Conservation (phyloP, 257 asterid genomes). For the Nicotiana undulata region DNA sequence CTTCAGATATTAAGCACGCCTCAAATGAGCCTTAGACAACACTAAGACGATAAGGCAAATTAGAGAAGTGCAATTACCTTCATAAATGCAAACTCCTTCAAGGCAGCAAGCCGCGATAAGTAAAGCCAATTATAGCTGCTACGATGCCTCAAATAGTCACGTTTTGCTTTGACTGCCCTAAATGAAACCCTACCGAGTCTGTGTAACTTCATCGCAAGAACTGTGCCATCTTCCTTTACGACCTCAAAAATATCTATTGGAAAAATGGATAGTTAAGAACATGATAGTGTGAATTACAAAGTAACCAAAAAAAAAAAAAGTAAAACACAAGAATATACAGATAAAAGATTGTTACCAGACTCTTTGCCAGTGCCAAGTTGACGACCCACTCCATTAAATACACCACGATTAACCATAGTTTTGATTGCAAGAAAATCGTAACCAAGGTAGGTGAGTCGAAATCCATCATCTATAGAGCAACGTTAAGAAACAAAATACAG, state of each 20-base stretch:
- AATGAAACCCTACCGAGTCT: conserved; percentile 93
- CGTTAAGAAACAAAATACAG: neutral
- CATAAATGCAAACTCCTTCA: conserved; percentile 96
- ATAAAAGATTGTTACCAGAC: conserved; percentile 52
- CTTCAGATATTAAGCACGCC: too few species aligned
- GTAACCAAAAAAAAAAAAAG: neutral
- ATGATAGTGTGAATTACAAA: neutral
- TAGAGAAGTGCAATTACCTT: conserved; percentile 41
- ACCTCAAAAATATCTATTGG: conserved; percentile 87
- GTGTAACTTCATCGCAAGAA: conserved; percentile 94
- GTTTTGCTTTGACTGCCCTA: conserved; percentile 94
- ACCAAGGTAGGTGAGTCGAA: conserved; percentile 92
- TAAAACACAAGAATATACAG: conserved; percentile 1
- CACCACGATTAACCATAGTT: conserved; percentile 91
- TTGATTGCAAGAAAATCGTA: conserved; percentile 96
- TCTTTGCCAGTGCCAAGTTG: conserved; percentile 96
- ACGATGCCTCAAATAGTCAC: conserved; percentile 97
- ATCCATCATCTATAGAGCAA: conserved; percentile 76
- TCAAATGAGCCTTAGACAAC: too few species aligned
- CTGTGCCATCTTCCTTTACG: conserved; percentile 85
- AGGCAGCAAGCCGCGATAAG: conserved; percentile 96
- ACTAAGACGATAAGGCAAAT: neutral
- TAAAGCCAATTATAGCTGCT: conserved; percentile 90
- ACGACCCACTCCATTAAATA: conserved; percentile 87
- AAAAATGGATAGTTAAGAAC: conserved; percentile 4